A percentile compares a stretch with the other conserved stretches of the same genome.
Evolutionary conservation across 139 green algal species (phyloP).

Genomic region (Mychonastes homosphaera): DNA sequence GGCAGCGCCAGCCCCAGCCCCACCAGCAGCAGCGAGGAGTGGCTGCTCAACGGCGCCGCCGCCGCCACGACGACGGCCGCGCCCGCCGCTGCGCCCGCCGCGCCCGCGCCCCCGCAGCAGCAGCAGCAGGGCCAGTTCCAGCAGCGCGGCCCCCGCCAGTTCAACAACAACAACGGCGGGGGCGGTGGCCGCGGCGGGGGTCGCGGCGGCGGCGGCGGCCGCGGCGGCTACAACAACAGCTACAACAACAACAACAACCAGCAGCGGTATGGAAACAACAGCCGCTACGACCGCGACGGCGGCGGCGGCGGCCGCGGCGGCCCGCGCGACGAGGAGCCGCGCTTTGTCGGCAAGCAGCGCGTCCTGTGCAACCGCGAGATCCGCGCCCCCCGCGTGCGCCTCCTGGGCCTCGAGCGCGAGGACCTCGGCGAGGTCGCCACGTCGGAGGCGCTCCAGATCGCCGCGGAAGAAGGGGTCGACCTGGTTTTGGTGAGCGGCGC

Average conservation of each 20-base stretch:
- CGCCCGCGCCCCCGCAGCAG: no score
- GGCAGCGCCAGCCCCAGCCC: no score
- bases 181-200: no score
- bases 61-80: no score
- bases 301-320: not conserved
- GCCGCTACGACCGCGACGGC: not conserved
- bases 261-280: not conserved
- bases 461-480: not conserved
- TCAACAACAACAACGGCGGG: conserved; percentile 6
- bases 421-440: conserved; percentile 14
- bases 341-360: conserved; percentile 14
- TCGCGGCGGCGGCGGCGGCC: no score
- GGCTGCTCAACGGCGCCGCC: no score
- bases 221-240: not conserved
- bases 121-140: not conserved
- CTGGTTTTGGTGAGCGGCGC: not conserved
- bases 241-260: not conserved
- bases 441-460: conserved; percentile 1
- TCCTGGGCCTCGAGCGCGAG: conserved; percentile 4
- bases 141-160: no score
- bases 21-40: no score
- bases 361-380: conserved; percentile 17
- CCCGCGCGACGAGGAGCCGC: conserved; percentile 2
- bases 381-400: not conserved
- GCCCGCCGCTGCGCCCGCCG: no score